A percentile compares a stretch with the other conserved stretches of the same genome.
phyloP scores from a whole-genome alignment of 441 rosid genomes.

The Erodium chrysanthum region DNA sequence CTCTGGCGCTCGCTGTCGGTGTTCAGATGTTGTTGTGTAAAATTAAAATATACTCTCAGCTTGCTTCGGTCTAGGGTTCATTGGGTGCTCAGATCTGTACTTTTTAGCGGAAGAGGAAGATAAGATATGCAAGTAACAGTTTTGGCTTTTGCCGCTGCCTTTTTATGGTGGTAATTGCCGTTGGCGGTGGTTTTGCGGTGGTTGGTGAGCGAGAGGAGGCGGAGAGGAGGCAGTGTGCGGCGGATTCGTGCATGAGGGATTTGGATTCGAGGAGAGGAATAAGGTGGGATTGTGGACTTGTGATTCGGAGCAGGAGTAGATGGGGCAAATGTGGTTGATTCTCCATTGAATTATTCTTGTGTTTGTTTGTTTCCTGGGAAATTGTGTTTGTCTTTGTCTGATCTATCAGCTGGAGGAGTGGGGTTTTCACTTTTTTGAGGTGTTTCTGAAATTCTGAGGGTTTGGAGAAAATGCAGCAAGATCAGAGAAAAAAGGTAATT shows the following conservation, averaged over 20 bases:
- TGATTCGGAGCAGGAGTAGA: slow-evolving; percentile 51
- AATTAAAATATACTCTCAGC: slow-evolving; percentile 2
- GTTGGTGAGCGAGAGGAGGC: slow-evolving; percentile 11
- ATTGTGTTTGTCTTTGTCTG: not conserved
- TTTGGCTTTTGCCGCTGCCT: slow-evolving; percentile 12
- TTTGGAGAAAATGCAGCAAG: slow-evolving; percentile 46
- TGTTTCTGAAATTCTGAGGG: not conserved
- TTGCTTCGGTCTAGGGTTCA: not conserved
- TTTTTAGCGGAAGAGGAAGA: not conserved
- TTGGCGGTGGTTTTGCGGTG: not conserved
- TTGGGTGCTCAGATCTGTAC: not conserved
- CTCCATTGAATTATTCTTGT: not conserved
- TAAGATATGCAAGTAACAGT: slow-evolving; percentile 18
- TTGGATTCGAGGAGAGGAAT: slow-evolving; percentile 8
- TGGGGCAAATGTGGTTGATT: slow-evolving; percentile 82
- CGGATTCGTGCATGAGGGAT: slow-evolving; percentile 40
- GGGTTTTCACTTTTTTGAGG: not conserved
- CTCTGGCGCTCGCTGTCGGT: slow-evolving; percentile 41
- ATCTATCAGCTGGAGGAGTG: not conserved
- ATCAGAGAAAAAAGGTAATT: slow-evolving; percentile 67
- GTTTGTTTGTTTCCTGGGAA: no score
- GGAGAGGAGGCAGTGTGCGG: slow-evolving; percentile 8
- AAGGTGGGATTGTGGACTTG: slow-evolving; percentile 42
- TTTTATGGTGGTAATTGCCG: slow-evolving; percentile 25
- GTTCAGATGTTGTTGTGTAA: slow-evolving; percentile 42